A percentile compares a stretch with the other conserved stretches of the same genome.
Conservation (phyloP, 2,329 filamentous ascomycete genomes). For the Rosellinia necatrix region DNA sequence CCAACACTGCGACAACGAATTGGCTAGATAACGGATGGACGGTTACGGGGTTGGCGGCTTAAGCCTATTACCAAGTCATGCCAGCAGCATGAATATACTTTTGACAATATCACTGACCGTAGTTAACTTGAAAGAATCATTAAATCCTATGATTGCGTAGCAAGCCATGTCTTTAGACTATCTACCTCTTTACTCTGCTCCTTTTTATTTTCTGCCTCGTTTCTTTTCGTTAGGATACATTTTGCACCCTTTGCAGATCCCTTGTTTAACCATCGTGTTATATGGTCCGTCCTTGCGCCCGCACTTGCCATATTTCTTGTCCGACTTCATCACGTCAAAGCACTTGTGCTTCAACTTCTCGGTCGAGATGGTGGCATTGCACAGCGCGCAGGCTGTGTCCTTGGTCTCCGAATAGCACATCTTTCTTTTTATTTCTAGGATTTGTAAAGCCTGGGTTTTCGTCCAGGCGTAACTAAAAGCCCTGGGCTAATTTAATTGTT, state of each 20-base stretch:
- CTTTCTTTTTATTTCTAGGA: neutral
- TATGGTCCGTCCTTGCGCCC: slow-evolving; percentile 25
- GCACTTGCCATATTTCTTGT: slow-evolving; percentile 19
- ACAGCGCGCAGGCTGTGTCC: slow-evolving; percentile 12
- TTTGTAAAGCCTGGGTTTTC: too few species aligned
- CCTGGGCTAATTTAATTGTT: too few species aligned
- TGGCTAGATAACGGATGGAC: neutral
- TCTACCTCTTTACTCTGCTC: too few species aligned
- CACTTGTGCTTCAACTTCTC: slow-evolving; percentile 22
- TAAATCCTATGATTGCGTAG: neutral
- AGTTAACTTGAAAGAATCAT: neutral
- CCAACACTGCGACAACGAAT: neutral
- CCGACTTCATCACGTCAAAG: slow-evolving; percentile 19
- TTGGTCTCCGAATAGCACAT: slow-evolving; percentile 28
- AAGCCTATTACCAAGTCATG: slow-evolving; percentile 7
- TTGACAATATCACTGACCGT: neutral
- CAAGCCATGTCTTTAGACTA: too few species aligned
- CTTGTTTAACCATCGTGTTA: neutral
- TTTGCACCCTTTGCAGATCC: neutral
- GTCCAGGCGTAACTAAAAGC: too few species aligned
- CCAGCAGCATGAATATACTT: slow-evolving; percentile 10
- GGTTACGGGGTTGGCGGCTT: slow-evolving; percentile 1
- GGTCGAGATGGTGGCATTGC: neutral
- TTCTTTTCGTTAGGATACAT: neutral
- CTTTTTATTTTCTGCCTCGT: neutral